Base-by-base conservation (phyloP, 202 grass and related monocot genomes). In the Panicum hallii region DNA sequence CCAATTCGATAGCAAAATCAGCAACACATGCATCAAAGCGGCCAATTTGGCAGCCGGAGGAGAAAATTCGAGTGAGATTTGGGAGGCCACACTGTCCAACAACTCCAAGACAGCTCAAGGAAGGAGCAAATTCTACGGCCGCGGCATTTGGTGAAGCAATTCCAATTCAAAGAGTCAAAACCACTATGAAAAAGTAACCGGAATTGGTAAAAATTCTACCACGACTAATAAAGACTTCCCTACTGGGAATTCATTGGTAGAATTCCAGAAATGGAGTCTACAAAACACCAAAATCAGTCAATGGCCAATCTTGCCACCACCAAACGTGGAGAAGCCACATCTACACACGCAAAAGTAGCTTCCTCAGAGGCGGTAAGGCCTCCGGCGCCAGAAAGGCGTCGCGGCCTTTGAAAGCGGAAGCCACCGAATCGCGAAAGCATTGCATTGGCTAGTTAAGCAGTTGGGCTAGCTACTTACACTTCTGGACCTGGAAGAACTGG, bases 401-500 rank as follows among this genome's bases (percentile, higher is more conserved):
- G 41, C 22, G 61, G 1, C 13, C 42, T 15, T 55, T 3, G 79
- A 40, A 60, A 11, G 50, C 32, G 4, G 4, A 79, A 68, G 38
- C 5, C 28, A 4, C 0, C 26, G 20, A 15, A 28, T 7, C 7
- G 9, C 41, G 20, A 72, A 11, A 58, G 12, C 68, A 74, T 76
- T 86, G 66, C 79, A 12, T 6, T 13, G 44, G 52, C 0, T 40
- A 45, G 46, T 66, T 0, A 65, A 83, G 55, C 16, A 84, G 54
- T 46, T 0, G 47, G 17, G 61, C 3, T 38, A 19, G 11, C 11
- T 2, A 78, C 82, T 86, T 89, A 99, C 97, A 67, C 80, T 96
- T 96, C 84, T 99, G 96, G 22, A 99, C 90, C 88, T 99, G 88
- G 81, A 99, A 94, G 90, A 96, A 99, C 84, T 99, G 91, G 61